Evolutionary conservation across 2,329 filamentous ascomycete species (phyloP), one percentile per base, ranked within the genome.

Genomic region (Aureobasidium sp.): DNA sequence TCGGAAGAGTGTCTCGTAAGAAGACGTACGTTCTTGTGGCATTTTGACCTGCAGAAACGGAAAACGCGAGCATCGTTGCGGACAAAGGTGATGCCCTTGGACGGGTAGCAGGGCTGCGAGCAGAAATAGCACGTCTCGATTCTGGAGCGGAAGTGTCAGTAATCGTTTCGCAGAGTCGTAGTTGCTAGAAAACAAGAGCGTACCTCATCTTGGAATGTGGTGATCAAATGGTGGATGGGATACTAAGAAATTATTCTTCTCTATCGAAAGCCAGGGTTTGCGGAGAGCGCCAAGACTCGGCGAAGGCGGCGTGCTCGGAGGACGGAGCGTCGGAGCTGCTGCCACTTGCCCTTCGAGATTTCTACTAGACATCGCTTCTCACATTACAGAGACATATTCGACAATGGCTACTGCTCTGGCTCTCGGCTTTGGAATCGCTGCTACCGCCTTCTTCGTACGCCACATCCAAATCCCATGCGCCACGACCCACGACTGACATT

Each of bases 101-200:
- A 79, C 36, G 85, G 85, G 73, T 87, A 88, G 72, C 82, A 81
- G 53, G 87, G 87, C 70, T 82, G 81, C 66, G 84, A 87, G 75
- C 87, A 89, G 76, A 89, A 88, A 73, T 87, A 86, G 75, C 86
- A 89, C 52, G 83, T 86, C 74, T 88, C 85, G 70, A 84, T 79
- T 73, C 81, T 81, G 66, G 36, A 58, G 17, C 15, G 34, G 45
- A 25, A 3, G 41, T 37, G 34, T 58, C 41, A 58, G 55, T 20
- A 39, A 27, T 4, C 17, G 39, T 25, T 34, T 14, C 15, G 15
- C 20, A 3, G n/a, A 0, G 12, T 48, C 22, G 11, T 14, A 5
- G n/a, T 37, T 48, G 15, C 17, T 11, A 36, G 27, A 29, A n/a
- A 29, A 17, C 20, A 6, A 2, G n/a, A 12, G 11, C 55, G 36